phyloP scores from a whole-genome alignment of 176 grass and related monocot genomes.

The Tillandsia leiboldiana region DNA sequence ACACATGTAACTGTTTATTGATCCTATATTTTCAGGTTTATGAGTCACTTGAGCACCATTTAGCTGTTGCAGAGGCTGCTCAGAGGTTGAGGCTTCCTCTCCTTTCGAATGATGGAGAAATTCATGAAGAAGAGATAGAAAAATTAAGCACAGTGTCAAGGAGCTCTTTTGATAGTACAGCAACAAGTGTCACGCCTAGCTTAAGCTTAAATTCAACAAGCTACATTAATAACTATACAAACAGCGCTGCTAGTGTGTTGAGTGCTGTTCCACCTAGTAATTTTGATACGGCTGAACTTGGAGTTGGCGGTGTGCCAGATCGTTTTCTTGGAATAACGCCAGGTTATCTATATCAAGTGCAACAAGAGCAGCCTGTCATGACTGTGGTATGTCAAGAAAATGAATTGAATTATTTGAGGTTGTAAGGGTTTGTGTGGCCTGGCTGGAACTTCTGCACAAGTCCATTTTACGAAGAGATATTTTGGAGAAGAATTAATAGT shows the following conservation, averaged over 20 bases:
- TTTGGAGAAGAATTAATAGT: neutral
- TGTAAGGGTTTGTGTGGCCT: neutral
- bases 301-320: conserved; percentile 67
- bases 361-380: conserved; percentile 59
- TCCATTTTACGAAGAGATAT: no score
- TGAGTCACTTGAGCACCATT: conserved; percentile 76
- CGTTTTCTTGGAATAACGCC: conserved; percentile 85
- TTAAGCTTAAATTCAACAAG: conserved; percentile 47
- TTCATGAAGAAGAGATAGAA: conserved; percentile 76
- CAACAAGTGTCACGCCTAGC: conserved; percentile 51
- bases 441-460: no score
- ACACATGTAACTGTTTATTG: neutral
- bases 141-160: conserved; percentile 72
- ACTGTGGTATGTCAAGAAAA: conserved; percentile 43
- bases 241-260: conserved; percentile 32
- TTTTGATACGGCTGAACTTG: conserved; percentile 49
- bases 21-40: conserved; percentile 53
- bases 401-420: neutral
- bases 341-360: conserved; percentile 77
- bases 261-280: conserved; percentile 18
- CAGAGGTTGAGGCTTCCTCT: conserved; percentile 89
- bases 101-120: conserved; percentile 70
- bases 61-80: conserved; percentile 54
- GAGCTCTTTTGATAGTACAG: conserved; percentile 64
- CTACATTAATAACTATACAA: conserved; percentile 60